These are phyloP conservation scores for Leishmania tropica DNA, from an alignment of 208 protist species.

Conservation along the genomic window DNA sequence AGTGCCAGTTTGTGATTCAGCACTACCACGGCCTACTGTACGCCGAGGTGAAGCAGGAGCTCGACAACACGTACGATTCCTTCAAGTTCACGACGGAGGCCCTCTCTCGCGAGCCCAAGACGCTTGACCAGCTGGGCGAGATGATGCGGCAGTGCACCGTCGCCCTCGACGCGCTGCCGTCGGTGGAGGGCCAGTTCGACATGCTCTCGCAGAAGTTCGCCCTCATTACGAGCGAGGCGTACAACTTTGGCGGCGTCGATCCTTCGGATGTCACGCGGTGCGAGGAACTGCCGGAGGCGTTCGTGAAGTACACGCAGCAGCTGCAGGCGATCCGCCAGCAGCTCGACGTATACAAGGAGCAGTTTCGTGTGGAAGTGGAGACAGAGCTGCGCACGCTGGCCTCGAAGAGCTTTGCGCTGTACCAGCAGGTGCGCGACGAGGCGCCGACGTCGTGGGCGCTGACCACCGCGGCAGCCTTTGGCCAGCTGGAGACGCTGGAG, in stretches of 20 bases:
- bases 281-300: conserved; percentile 86
- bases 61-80: conserved; percentile 89
- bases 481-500: conserved; percentile 75
- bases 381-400: conserved; percentile 87
- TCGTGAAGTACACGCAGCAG: conserved; percentile 86
- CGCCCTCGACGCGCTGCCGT: conserved; percentile 77
- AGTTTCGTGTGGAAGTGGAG: conserved; percentile 95
- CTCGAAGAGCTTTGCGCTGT: conserved; percentile 80
- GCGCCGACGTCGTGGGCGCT: conserved; percentile 76
- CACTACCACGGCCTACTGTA: conserved; percentile 96
- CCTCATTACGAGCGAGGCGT: conserved; percentile 89
- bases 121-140: conserved; percentile 94
- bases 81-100: conserved; percentile 78
- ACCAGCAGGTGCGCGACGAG: conserved; percentile 86
- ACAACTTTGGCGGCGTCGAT: conserved; percentile 81
- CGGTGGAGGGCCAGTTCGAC: conserved; percentile 91
- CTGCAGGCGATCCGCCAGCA: conserved; percentile 81
- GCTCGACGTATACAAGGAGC: conserved; percentile 95
- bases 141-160: conserved; percentile 84
- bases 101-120: conserved; percentile 90
- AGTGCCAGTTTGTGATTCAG: conserved; percentile 96
- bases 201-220: conserved; percentile 95
- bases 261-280: conserved; percentile 84
- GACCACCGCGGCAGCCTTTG: conserved; percentile 80
- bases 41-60: conserved; percentile 90